Evolutionary conservation across 768 basidiomycete species (phyloP).

Genomic region (Phlebiopsis flavidoalba): DNA sequence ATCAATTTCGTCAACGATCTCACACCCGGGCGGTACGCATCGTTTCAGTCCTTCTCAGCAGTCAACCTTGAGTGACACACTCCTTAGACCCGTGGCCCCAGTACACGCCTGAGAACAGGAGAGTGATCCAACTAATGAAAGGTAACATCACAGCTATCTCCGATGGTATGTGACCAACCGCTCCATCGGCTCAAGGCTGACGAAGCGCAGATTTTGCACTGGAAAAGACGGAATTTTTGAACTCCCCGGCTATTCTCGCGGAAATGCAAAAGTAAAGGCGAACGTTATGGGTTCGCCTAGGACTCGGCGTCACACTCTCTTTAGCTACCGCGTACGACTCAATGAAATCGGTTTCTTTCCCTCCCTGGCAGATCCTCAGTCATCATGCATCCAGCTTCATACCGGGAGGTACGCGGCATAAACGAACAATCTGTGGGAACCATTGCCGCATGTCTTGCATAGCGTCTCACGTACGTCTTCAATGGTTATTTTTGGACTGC

Average conservation of each 20-base stretch:
- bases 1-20: constrained; percentile 54
- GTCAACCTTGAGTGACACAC: not conserved
- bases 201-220: constrained; percentile 31
- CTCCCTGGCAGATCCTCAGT: too few relatives aligned
- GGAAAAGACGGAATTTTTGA: constrained; percentile 36
- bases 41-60: not conserved
- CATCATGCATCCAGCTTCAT: too few relatives aligned
- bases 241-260: constrained; percentile 32
- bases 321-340: too few relatives aligned
- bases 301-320: too few relatives aligned
- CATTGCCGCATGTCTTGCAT: too few relatives aligned
- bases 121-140: constrained; percentile 42
- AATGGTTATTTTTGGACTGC: too few relatives aligned
- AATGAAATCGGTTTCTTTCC: too few relatives aligned
- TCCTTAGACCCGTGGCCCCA: constrained; percentile 38
- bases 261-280: constrained; percentile 39
- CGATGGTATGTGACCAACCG: constrained; percentile 33
- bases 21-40: constrained; percentile 44
- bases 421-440: too few relatives aligned
- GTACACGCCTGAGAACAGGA: constrained; percentile 28
- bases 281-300: not conserved
- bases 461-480: too few relatives aligned
- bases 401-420: too few relatives aligned
- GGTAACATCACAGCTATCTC: constrained; percentile 45
- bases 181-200: not conserved